A percentile compares a stretch with the other conserved stretches of the same genome.
Evolutionary conservation across 1,284 basidiomycete genomes (phyloP).

Genomic region (Melanopsichium pennsylvanicum): DNA sequence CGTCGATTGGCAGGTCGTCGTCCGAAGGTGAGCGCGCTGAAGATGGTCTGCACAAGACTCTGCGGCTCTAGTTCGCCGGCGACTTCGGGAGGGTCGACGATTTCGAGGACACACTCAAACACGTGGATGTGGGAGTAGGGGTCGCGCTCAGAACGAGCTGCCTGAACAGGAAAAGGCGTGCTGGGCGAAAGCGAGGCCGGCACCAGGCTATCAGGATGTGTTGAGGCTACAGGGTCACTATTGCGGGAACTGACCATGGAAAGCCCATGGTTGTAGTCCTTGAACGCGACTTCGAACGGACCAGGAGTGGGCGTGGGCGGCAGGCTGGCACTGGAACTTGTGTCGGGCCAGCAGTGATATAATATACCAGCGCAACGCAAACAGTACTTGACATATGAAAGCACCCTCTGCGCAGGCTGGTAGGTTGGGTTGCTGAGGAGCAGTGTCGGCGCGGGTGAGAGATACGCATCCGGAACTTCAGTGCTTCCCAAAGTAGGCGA

Average conservation of each 20-base stretch:
- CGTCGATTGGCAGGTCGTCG: slow-evolving; percentile 45
- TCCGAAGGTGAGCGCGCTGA: slow-evolving; percentile 55
- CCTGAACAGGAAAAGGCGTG: slow-evolving; percentile 43
- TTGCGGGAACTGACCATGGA: slow-evolving; percentile 4
- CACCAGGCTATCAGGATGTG: slow-evolving; percentile 2
- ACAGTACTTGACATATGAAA: slow-evolving; percentile 67
- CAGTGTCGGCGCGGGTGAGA: slow-evolving; percentile 36
- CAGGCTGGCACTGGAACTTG: slow-evolving; percentile 29
- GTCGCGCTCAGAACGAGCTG: slow-evolving; percentile 38
- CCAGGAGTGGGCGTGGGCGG: slow-evolving; percentile 32
- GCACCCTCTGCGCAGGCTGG: slow-evolving; percentile 50
- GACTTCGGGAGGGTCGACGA: slow-evolving; percentile 38
- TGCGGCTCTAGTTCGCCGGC: slow-evolving; percentile 23
- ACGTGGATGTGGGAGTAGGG: slow-evolving; percentile 57
- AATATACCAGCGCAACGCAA: slow-evolving; percentile 70
- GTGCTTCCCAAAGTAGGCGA: slow-evolving; percentile 8
- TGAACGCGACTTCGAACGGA: slow-evolving; percentile 35
- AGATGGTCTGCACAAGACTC: slow-evolving; percentile 57
- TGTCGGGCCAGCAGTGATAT: slow-evolving; percentile 68
- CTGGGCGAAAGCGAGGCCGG: slow-evolving; percentile 36
- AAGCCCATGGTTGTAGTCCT: slow-evolving; percentile 23
- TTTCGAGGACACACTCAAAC: slow-evolving; percentile 60
- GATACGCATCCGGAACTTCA: slow-evolving; percentile 14
- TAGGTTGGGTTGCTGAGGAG: slow-evolving; percentile 56
- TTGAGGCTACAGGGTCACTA: slow-evolving; percentile 5